These are phyloP conservation scores for Penicillium cinerascens DNA, from an alignment of 495 filamentous ascomycete species.

Conservation along the genomic window DNA sequence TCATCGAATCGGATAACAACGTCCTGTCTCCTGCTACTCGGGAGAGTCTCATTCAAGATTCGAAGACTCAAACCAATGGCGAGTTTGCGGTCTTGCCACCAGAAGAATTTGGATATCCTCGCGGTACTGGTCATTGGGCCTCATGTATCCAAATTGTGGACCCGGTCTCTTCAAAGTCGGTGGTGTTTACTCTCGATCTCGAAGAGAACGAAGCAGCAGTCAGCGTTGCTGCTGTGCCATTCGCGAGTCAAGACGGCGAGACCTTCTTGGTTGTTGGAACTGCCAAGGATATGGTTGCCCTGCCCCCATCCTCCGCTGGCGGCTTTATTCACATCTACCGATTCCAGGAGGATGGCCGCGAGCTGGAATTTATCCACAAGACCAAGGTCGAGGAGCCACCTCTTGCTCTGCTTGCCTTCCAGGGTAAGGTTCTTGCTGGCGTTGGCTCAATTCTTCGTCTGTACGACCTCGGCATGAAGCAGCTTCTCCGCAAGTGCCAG, in stretches of 20 bases:
- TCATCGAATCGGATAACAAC: conserved; percentile 90
- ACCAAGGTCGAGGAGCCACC: conserved; percentile 87
- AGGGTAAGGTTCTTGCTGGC: conserved; percentile 83
- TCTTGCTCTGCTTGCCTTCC: conserved; percentile 83
- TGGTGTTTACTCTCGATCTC: conserved; percentile 73
- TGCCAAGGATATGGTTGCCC: conserved; percentile 79
- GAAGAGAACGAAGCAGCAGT: conserved; percentile 90
- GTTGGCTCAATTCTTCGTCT: conserved; percentile 77
- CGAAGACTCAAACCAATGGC: conserved; percentile 57
- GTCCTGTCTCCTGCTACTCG: conserved; percentile 74
- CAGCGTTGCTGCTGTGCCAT: conserved; percentile 76
- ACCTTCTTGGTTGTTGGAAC: conserved; percentile 90
- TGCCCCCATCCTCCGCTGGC: conserved; percentile 66
- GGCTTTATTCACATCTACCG: conserved; percentile 93
- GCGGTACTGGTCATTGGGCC: conserved; percentile 82
- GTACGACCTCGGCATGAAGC: conserved; percentile 86
- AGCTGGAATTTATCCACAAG: conserved; percentile 93
- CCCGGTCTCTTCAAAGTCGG: conserved; percentile 67
- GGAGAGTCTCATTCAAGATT: conserved; percentile 63
- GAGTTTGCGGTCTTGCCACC: conserved; percentile 67
- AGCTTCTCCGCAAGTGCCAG: conserved; percentile 88
- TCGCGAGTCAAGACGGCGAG: conserved; percentile 84
- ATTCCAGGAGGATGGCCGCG: conserved; percentile 78
- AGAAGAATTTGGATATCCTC: conserved; percentile 86
- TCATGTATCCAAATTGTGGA: conserved; percentile 91